These are phyloP conservation scores for Atkinsonella texensis DNA, from an alignment of 2,329 filamentous ascomycete genomes.

Conservation along the genomic window DNA sequence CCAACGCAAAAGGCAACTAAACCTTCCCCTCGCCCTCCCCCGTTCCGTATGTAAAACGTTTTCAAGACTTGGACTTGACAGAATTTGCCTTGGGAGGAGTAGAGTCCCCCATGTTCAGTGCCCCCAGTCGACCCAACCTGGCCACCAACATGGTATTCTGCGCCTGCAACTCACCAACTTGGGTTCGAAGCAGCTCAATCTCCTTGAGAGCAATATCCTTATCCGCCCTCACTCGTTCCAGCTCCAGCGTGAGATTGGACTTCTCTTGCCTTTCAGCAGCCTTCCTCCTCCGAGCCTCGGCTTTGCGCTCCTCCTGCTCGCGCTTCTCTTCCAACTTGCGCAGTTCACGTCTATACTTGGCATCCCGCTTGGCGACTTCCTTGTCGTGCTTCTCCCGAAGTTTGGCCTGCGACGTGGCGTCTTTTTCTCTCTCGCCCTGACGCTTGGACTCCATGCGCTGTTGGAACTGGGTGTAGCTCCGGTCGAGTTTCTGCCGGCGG, in stretches of 20 bases:
- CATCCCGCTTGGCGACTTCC: conserved; percentile 53
- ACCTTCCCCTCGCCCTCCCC: too few species aligned
- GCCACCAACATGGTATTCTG: conserved; percentile 49
- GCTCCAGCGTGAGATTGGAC: conserved; percentile 34
- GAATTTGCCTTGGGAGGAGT: conserved; percentile 1
- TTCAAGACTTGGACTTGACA: conserved; percentile 5
- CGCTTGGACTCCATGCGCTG: conserved; percentile 33
- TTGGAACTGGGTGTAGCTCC: conserved; percentile 45
- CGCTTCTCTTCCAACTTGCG: conserved; percentile 53
- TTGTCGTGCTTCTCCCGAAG: conserved; percentile 51
- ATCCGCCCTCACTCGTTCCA: conserved; percentile 40
- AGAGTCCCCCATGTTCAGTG: conserved; percentile 20
- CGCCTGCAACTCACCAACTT: conserved; percentile 45
- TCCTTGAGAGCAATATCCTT: conserved; percentile 40
- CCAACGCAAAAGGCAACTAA: too few species aligned
- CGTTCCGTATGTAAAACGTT: too few species aligned
- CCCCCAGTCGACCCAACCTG: conserved; percentile 33
- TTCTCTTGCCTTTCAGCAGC: conserved; percentile 41
- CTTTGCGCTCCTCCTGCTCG: conserved; percentile 48
- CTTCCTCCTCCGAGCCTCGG: conserved; percentile 38
- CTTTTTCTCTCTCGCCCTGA: conserved; percentile 35
- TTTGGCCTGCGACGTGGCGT: conserved; percentile 40
- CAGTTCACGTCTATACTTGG: conserved; percentile 52
- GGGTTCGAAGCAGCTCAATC: conserved; percentile 39
- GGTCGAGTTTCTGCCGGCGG: conserved; percentile 48